Base-by-base conservation (phyloP, 2,329 filamentous ascomycete species). In the Dactylonectria macrodidyma region DNA sequence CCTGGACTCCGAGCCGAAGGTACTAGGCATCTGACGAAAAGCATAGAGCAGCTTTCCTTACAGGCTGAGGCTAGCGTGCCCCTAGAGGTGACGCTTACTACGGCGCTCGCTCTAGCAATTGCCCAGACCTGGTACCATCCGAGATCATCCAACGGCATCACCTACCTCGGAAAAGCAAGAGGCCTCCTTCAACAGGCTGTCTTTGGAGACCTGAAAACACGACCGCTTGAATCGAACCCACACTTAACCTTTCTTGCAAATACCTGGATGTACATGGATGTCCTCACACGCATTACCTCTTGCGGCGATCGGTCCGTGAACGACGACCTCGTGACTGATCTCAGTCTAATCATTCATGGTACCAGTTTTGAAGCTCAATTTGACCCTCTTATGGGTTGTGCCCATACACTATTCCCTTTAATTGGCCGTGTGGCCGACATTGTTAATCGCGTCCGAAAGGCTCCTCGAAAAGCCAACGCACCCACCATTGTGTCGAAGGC, bases 101-200 rank as follows among this genome's bases (percentile, higher is more conserved):
- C 57, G 2, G 52, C 68, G 1, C 61, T 70, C 30, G 65, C 65
- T 36, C 62, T 70, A 1, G 62, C 61, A 22, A 59, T 70, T 7
- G 68, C 68, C 3, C 61, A 70, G n/a, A 70, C 68, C 2, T 70
- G 68, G 68, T 65, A 62, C 41, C 62, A 70, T 47, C 68, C 68
- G 3, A 67, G 68, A 34, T 67, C 68, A 7, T 68, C 65, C 30
- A 70, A 50, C 2, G 68, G 65, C 3, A 68, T 58, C 26, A 57
- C 36, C 16, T 48, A 70, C 6, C 62, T 70, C 34, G 59, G 61
- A 24, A 56, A 52, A 1, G 65, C 65, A 26, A 66, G 51, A 3
- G 44, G 22, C 1, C 65, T 70, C 14, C 48, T 70, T 8, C 57
- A 63, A 41, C 36, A 60, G 16, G 65, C 65, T 19, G 30, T 68